Evolutionary conservation across 768 basidiomycete genomes (phyloP).

Genomic region (Fomitopsis pulvina): DNA sequence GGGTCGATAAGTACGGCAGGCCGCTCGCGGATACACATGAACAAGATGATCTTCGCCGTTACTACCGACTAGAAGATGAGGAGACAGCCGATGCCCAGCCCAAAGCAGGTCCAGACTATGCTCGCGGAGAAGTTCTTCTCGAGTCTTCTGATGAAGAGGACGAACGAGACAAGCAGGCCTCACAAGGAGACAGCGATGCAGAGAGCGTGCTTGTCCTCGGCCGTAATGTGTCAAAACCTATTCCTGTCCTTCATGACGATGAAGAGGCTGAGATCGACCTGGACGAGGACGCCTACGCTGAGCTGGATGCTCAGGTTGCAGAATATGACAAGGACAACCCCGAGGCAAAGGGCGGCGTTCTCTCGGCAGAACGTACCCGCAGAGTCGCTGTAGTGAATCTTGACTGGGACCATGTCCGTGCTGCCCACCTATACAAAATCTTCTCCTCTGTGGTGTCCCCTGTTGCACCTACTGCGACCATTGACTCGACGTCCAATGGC

Average conservation of each 20-base stretch:
- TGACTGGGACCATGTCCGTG: conserved; percentile 96
- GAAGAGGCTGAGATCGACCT: conserved; percentile 62
- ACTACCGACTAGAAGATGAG: conserved; percentile 66
- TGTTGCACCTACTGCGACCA: conserved; percentile 29
- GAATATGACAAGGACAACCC: conserved; percentile 41
- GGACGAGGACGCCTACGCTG: conserved; percentile 67
- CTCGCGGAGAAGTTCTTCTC: conserved; percentile 82
- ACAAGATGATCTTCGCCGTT: conserved; percentile 68
- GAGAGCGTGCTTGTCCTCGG: conserved; percentile 48
- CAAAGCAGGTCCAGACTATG: conserved; percentile 53
- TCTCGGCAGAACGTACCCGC: conserved; percentile 43
- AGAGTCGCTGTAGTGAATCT: conserved; percentile 90
- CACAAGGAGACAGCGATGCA: conserved; percentile 39
- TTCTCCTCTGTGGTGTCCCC: conserved; percentile 80
- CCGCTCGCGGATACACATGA: conserved; percentile 61
- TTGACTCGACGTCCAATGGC: conserved; percentile 10
- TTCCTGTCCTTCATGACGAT: conserved; percentile 31
- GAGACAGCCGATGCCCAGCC: conserved; percentile 25
- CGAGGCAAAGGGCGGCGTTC: conserved; percentile 33
- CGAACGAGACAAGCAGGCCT: conserved; percentile 21
- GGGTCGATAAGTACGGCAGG: conserved; percentile 90
- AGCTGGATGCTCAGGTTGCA: conserved; percentile 69
- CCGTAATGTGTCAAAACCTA: conserved; percentile 35
- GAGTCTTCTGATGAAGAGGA: conserved; percentile 84
- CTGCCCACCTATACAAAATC: conserved; percentile 85